Percentiles rank a stretch among this genome's conserved stretches.
phyloP scores from a whole-genome alignment of 495 filamentous ascomycete species.

The Cercophora samala region DNA sequence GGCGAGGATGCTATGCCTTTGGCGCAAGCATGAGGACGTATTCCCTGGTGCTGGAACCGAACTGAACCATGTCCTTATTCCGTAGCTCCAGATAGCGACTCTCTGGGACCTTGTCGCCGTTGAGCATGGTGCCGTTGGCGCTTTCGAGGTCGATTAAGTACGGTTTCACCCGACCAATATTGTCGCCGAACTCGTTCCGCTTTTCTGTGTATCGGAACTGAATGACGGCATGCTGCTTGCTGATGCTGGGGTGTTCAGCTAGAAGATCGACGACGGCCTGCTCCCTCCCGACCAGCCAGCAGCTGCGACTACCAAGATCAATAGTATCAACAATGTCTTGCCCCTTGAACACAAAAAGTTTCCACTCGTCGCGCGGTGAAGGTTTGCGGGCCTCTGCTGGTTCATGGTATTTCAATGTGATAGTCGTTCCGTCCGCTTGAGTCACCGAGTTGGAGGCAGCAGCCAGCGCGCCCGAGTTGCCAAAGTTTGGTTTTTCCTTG shows the following conservation, averaged over 20 bases:
- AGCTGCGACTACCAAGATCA: constrained; percentile 68
- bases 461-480: constrained; percentile 74
- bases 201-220: constrained; percentile 86
- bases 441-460: constrained; percentile 81
- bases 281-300: constrained; percentile 89
- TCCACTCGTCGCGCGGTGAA: constrained; percentile 72
- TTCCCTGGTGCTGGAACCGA: constrained; percentile 82
- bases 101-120: constrained; percentile 66
- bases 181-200: constrained; percentile 81
- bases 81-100: constrained; percentile 81
- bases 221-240: constrained; percentile 91
- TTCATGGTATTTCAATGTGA: constrained; percentile 93
- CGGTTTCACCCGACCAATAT: constrained; percentile 74
- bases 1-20: constrained; percentile 18
- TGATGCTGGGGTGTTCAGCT: constrained; percentile 86
- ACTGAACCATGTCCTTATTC: constrained; percentile 83
- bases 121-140: constrained; percentile 84
- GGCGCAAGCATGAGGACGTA: constrained; percentile 75
- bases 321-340: constrained; percentile 74
- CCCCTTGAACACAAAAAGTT: constrained; percentile 91
- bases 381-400: constrained; percentile 90
- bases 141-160: constrained; percentile 94
- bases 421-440: constrained; percentile 59
- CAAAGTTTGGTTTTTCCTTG: constrained; percentile 87
- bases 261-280: constrained; percentile 72